phyloP scores from a whole-genome alignment of 352 stramenopile genomes.

The Phytophthora idaei region DNA sequence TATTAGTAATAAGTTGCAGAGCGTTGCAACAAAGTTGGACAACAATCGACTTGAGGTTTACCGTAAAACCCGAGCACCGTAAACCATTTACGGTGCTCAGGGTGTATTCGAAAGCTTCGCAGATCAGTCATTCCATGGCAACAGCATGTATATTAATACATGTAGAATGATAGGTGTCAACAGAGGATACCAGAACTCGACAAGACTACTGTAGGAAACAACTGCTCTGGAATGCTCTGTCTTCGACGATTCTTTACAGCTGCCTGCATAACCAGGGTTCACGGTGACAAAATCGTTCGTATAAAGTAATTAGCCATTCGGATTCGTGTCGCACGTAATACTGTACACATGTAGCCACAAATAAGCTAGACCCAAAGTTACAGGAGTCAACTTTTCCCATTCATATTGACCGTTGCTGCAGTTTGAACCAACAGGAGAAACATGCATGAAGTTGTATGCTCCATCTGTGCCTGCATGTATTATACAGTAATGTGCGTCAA shows the following conservation, averaged over 20 bases:
- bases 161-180: too few species aligned
- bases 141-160: too few species aligned
- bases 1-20: neutral
- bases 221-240: neutral
- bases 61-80: too few species aligned
- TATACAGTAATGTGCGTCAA: too few species aligned
- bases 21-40: neutral
- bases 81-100: too few species aligned
- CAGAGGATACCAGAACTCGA: too few species aligned
- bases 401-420: too few species aligned
- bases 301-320: neutral
- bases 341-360: neutral
- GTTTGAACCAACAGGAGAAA: too few species aligned
- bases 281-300: constrained; percentile 2
- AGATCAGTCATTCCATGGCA: too few species aligned
- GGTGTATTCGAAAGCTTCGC: too few species aligned
- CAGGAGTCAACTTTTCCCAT: neutral
- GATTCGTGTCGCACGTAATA: neutral
- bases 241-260: neutral
- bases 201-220: neutral
- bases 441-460: too few species aligned
- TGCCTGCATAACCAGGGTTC: neutral
- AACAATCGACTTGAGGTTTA: neutral
- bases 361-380: neutral
- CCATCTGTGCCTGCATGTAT: too few species aligned